Conservation (phyloP, 1,284 basidiomycete species). For the Ganoderma lucidum region DNA sequence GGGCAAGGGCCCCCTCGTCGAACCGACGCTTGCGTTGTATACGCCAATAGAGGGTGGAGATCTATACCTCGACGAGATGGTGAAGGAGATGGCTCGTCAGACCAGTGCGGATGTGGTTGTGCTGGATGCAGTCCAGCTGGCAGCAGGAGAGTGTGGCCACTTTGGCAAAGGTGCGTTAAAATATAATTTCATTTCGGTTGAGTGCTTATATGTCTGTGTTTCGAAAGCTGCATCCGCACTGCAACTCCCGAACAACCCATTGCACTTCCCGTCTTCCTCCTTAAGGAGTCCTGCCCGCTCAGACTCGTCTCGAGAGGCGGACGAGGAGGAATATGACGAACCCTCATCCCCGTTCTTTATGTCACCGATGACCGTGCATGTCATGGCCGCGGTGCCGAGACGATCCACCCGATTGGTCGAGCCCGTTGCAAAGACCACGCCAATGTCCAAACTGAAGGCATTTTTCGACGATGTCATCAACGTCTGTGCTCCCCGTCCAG, state of each 20-base stretch:
- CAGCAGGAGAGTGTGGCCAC: constrained; percentile 81
- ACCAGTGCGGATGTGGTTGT: constrained; percentile 83
- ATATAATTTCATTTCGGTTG: not conserved
- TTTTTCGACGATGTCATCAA: constrained; percentile 84
- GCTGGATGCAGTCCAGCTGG: constrained; percentile 81
- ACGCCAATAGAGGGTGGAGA: constrained; percentile 89
- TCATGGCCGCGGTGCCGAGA: constrained; percentile 55
- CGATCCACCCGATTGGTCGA: constrained; percentile 46
- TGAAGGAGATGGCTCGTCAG: constrained; percentile 75
- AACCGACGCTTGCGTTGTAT: constrained; percentile 83
- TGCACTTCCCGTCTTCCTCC: constrained; percentile 63
- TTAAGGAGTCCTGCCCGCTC: constrained; percentile 37
- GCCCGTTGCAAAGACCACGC: constrained; percentile 39
- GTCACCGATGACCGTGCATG: constrained; percentile 68
- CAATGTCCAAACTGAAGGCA: constrained; percentile 63
- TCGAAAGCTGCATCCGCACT: constrained; percentile 65
- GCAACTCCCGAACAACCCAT: constrained; percentile 74
- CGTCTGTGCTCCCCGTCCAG: constrained; percentile 46
- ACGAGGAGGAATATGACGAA: constrained; percentile 57
- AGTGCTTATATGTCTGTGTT: not conserved
- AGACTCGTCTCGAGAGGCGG: constrained; percentile 44
- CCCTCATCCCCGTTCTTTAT: constrained; percentile 42
- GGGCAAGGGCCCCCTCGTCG: constrained; percentile 58
- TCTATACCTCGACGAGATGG: constrained; percentile 79
- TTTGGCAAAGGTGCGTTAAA: constrained; percentile 70